These are phyloP conservation scores for Curvularia spicifera DNA, from an alignment of 2,329 filamentous ascomycete genomes.

Conservation along the genomic window DNA sequence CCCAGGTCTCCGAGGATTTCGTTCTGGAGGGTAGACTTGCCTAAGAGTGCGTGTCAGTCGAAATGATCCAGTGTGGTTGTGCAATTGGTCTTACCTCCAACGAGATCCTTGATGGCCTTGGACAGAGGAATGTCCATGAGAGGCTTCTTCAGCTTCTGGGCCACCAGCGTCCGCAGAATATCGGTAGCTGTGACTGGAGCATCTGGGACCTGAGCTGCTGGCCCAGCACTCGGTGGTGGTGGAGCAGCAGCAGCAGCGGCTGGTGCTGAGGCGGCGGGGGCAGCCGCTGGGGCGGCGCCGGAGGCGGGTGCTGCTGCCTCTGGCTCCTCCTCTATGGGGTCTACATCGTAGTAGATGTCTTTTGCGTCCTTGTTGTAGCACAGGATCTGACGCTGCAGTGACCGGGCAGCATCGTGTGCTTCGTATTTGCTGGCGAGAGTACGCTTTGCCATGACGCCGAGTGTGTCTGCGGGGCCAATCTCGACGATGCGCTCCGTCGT, in stretches of 20 bases:
- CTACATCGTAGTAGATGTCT: conserved; percentile 99
- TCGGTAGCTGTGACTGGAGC: conserved; percentile 87
- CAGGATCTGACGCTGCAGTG: conserved; percentile 93
- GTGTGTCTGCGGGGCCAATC: conserved; percentile 93
- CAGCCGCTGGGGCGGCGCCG: conserved; percentile 51
- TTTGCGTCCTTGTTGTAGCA: conserved; percentile 99
- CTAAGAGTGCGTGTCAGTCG: conserved; percentile 55
- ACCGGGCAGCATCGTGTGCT: conserved; percentile 96
- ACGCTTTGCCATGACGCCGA: conserved; percentile 96
- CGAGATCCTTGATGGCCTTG: conserved; percentile 98
- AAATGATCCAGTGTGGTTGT: conserved; percentile 15
- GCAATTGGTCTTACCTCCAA: conserved; percentile 74
- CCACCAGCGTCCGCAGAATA: conserved; percentile 85
- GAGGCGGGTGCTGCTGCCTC: conserved; percentile 63
- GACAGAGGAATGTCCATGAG: conserved; percentile 85
- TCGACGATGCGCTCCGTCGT: conserved; percentile 97
- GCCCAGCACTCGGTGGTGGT: conserved; percentile 74
- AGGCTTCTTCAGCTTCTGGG: conserved; percentile 97
- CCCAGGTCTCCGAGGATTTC: conserved; percentile 97
- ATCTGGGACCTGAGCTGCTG: conserved; percentile 85
- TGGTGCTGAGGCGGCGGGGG: conserved; percentile 60
- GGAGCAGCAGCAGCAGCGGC: conserved; percentile 58
- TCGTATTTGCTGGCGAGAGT: conserved; percentile 97
- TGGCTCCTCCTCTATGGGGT: conserved; percentile 80
- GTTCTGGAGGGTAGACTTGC: conserved; percentile 98